Evolutionary conservation across 176 grass and related monocot genomes (phyloP).

Genomic region (Zea luxurians): DNA sequence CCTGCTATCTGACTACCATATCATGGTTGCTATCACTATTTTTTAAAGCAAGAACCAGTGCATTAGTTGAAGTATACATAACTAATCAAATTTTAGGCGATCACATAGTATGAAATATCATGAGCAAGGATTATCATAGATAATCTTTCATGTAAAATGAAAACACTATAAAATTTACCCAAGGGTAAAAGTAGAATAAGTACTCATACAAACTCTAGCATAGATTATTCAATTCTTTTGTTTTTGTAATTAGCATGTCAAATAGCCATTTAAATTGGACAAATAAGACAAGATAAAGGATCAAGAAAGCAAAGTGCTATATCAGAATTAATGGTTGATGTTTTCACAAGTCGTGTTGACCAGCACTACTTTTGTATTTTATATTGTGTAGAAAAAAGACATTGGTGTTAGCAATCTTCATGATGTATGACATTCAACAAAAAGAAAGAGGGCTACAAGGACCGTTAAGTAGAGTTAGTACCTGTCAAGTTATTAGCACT

Average conservation of each 20-base stretch:
- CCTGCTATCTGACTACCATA: too few relatives aligned
- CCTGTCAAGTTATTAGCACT: constrained; percentile 92
- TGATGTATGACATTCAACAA: constrained; percentile 14
- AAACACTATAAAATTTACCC: neutral
- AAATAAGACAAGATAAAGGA: constrained; percentile 12
- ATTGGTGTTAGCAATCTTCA: neutral
- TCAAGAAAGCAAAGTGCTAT: neutral
- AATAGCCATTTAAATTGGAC: neutral
- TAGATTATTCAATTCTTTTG: neutral
- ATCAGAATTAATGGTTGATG: neutral
- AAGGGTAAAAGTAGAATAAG: neutral
- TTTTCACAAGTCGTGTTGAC: neutral
- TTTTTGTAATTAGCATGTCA: constrained; percentile 20
- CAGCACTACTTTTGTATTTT: neutral
- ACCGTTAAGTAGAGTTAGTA: constrained; percentile 25
- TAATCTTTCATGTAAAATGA: neutral
- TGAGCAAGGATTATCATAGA: neutral
- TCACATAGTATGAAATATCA: constrained; percentile 1
- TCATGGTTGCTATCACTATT: too few relatives aligned
- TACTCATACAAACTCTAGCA: neutral
- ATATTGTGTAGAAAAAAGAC: neutral
- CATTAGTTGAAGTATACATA: constrained; percentile 4
- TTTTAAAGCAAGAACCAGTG: neutral
- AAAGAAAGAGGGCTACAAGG: constrained; percentile 1
- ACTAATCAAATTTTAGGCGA: neutral